A percentile compares a stretch with the other conserved stretches of the same genome.
Evolutionary conservation across 1,284 basidiomycete species (phyloP).

Genomic region (Ganoderma boninense): DNA sequence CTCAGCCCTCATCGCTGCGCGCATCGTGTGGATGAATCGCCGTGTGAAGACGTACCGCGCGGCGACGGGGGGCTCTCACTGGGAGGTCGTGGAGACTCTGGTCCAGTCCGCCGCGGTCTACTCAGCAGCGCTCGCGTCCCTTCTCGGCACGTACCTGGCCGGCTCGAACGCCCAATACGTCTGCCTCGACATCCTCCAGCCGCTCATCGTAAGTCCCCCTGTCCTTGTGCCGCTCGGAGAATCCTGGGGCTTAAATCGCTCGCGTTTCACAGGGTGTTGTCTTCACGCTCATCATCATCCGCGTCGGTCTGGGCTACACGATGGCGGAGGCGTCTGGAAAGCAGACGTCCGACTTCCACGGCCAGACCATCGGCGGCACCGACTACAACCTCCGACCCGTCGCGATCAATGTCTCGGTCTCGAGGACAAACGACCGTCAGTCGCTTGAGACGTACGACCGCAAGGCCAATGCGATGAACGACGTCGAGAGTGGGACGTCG

Average conservation of each 20-base stretch:
- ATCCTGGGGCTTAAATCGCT: background rate
- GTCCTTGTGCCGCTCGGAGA: background rate
- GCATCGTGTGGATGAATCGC: slow-evolving; percentile 29
- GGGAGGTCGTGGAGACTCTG: slow-evolving; percentile 26
- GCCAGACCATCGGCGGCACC: slow-evolving; percentile 19
- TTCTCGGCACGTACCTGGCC: slow-evolving; percentile 25
- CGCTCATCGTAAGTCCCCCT: slow-evolving; percentile 24
- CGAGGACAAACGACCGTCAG: slow-evolving; percentile 15
- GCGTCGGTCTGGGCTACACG: slow-evolving; percentile 28
- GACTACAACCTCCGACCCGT: slow-evolving; percentile 22
- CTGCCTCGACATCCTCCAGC: slow-evolving; percentile 25
- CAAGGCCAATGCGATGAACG: slow-evolving; percentile 12
- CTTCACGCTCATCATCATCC: slow-evolving; percentile 30
- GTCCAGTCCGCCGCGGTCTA: slow-evolving; percentile 31
- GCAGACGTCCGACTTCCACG: slow-evolving; percentile 7
- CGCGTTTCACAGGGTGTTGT: slow-evolving; percentile 23
- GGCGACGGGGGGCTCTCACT: slow-evolving; percentile 3
- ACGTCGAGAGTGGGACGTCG: slow-evolving; percentile 24
- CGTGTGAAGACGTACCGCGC: slow-evolving; percentile 21
- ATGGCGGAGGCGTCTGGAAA: slow-evolving; percentile 16
- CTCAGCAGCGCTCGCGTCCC: slow-evolving; percentile 23
- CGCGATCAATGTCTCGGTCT: slow-evolving; percentile 23
- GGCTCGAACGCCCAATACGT: slow-evolving; percentile 26
- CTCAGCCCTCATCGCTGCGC: slow-evolving; percentile 32
- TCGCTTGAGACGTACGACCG: slow-evolving; percentile 21